Base-by-base conservation (phyloP, 2,329 filamentous ascomycete species). In the Hypoxylon sp. region DNA sequence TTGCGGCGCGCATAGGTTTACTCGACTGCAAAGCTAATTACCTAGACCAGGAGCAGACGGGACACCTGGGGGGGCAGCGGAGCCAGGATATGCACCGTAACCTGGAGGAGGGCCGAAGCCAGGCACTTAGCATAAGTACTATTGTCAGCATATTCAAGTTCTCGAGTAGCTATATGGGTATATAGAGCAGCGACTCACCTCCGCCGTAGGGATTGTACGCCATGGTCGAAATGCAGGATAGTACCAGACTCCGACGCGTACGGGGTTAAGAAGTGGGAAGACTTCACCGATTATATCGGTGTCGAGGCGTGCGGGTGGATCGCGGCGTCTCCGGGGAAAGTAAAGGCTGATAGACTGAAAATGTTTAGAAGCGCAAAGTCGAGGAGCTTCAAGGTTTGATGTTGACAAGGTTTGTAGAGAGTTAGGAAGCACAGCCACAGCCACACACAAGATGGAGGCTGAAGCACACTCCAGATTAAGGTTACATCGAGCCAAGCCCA, bases 41-140 rank as follows among this genome's bases (percentile, higher is more conserved):
- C 94, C 92, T 88, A 94, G 89, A 82, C 93, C 93, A 75, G 94
- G 93, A 76, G 92, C 92, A 75, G 91, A 89, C 72, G 89, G 91
- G 88, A 94, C 91, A 66, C 90, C 90, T 64, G 91, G 91, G 55
- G 89, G 84, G 64, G 82, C 81, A 71, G 76, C 82, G 63, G 86
- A 84, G 72, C 87, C 88, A 67, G 91, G 91, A 75, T 92, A 94
- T 62, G 85, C 86, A 73, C 88, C 89, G 82, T 91, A 97, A 73
- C 89, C 88, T 58, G 92, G 92, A 77, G 92, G 91, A 65, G 89
- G 87, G 76, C 91, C 92, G 84, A 94, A 97, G 54, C 89, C 88
- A 71, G 86, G 84, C 54, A 79, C 85, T 85, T 70, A 55, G 71
- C 2, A 42, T 30, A 40, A 30, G 40, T 70, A 27, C 6, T 51